Conservation (phyloP, 2,329 filamentous ascomycete genomes). For the Thelonectria blattea region DNA sequence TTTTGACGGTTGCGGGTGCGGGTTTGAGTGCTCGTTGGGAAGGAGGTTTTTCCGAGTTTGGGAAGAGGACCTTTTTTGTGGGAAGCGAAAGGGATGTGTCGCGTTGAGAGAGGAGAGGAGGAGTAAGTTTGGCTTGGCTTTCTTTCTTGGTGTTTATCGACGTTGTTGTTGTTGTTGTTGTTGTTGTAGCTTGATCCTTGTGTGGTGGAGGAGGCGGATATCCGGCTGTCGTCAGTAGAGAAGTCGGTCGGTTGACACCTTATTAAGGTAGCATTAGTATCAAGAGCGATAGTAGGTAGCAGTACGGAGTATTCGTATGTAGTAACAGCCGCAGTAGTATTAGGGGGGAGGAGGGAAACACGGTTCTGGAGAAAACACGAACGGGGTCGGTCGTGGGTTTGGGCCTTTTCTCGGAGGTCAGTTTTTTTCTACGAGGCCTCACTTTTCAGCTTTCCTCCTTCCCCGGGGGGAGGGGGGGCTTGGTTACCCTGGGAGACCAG, state of each 20-base stretch:
- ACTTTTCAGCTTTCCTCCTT: not conserved
- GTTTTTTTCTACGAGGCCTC: not conserved
- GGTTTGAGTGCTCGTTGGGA: not conserved
- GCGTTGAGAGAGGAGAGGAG: not conserved
- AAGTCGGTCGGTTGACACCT: conserved; percentile 1
- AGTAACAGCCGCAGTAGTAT: too few relatives aligned
- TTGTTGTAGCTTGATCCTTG: not conserved
- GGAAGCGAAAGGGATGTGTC: not conserved
- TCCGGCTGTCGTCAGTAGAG: not conserved
- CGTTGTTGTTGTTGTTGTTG: too few relatives aligned
- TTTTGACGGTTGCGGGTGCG: not conserved
- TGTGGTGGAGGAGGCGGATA: conserved; percentile 3
- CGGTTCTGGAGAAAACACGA: not conserved
- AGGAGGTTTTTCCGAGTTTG: conserved; percentile 6
- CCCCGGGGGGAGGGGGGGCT: too few relatives aligned
- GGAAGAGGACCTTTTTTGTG: not conserved
- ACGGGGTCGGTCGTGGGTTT: not conserved
- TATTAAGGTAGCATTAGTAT: not conserved
- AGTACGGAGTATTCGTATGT: too few relatives aligned
- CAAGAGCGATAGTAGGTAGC: too few relatives aligned
- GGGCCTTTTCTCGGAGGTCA: not conserved
- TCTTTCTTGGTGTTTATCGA: not conserved
- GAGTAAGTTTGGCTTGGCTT: not conserved
- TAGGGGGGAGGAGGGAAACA: not conserved
- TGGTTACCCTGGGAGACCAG: not conserved